A percentile compares a stretch with the other conserved stretches of the same genome.
phyloP scores from a whole-genome alignment of 163 green algal species.

The Chlorella variabilis region DNA sequence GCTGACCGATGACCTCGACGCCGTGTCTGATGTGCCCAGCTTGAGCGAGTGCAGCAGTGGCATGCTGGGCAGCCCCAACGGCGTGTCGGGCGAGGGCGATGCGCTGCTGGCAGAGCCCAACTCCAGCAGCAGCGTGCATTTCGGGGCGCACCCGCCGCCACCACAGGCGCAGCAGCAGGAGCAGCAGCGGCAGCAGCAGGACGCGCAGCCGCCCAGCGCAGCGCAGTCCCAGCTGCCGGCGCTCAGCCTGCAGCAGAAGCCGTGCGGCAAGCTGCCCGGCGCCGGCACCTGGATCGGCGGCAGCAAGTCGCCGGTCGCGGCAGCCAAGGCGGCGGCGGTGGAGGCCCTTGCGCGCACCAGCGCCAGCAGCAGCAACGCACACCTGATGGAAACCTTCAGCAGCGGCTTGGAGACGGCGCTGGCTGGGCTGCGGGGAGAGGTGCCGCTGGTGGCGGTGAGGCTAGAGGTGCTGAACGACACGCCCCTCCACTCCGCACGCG shows the following conservation, averaged over 20 bases:
- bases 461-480: conserved; percentile 67
- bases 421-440: conserved; percentile 69
- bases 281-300: conserved; percentile 45
- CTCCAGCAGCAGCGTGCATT: conserved; percentile 1
- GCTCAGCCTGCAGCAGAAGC: not conserved
- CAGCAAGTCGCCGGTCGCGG: not conserved
- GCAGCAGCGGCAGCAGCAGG: not conserved
- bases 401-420: conserved; percentile 54
- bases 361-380: not conserved
- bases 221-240: not conserved
- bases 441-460: conserved; percentile 69
- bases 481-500: conserved; percentile 13
- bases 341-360: not conserved
- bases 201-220: not conserved
- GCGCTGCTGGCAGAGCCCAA: not conserved
- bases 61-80: not conserved
- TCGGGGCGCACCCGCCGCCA: not conserved
- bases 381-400: not conserved
- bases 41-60: conserved; percentile 14
- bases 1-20: conserved; percentile 31
- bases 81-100: not conserved
- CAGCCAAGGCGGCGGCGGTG: not conserved
- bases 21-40: conserved; percentile 29
- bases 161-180: not conserved
- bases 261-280: conserved; percentile 11